A percentile compares a stretch with the other conserved stretches of the same genome.
These are phyloP conservation scores for Aspergillus neotritici DNA, from an alignment of 2,329 filamentous ascomycete species.

Conservation along the genomic window DNA sequence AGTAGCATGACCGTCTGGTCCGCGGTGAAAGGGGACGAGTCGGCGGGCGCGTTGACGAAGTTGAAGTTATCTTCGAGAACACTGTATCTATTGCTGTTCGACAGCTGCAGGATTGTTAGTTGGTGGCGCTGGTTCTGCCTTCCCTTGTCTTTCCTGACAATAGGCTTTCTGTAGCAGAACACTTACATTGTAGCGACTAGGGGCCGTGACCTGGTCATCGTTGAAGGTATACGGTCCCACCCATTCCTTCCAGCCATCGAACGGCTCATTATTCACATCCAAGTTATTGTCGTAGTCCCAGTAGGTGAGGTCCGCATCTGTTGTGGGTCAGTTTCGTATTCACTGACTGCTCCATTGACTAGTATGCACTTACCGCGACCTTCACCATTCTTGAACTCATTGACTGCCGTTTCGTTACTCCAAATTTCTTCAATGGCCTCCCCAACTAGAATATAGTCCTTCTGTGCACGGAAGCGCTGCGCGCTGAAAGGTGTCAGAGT, in stretches of 20 bases:
- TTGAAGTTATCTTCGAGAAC: slow-evolving; percentile 23
- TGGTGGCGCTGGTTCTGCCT: too few species aligned
- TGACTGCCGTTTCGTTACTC: slow-evolving; percentile 1
- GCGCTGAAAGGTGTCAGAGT: slow-evolving; percentile 36
- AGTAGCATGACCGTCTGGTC: too few species aligned
- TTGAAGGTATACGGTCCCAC: slow-evolving; percentile 28
- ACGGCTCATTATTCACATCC: slow-evolving; percentile 23
- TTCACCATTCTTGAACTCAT: background rate
- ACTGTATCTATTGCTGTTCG: slow-evolving; percentile 8
- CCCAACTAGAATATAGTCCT: slow-evolving; percentile 28
- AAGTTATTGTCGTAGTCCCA: slow-evolving; percentile 19
- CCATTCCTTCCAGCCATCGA: slow-evolving; percentile 36
- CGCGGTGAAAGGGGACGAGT: too few species aligned
- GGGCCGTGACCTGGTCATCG: slow-evolving; percentile 14
- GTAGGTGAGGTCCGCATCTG: background rate
- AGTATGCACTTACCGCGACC: background rate
- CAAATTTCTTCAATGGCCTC: slow-evolving; percentile 14
- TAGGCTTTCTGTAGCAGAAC: background rate
- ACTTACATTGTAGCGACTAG: slow-evolving; percentile 16
- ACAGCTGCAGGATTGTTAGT: slow-evolving; percentile 1
- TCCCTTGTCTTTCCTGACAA: background rate
- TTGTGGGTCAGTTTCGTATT: too few species aligned
- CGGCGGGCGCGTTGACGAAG: slow-evolving; percentile 25
- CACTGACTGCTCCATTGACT: background rate
- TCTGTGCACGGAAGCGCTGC: slow-evolving; percentile 41